Evolutionary conservation across 208 protist genomes (phyloP), one percentile per base, ranked within the genome.

Genomic region (Crithidia mellificae): DNA sequence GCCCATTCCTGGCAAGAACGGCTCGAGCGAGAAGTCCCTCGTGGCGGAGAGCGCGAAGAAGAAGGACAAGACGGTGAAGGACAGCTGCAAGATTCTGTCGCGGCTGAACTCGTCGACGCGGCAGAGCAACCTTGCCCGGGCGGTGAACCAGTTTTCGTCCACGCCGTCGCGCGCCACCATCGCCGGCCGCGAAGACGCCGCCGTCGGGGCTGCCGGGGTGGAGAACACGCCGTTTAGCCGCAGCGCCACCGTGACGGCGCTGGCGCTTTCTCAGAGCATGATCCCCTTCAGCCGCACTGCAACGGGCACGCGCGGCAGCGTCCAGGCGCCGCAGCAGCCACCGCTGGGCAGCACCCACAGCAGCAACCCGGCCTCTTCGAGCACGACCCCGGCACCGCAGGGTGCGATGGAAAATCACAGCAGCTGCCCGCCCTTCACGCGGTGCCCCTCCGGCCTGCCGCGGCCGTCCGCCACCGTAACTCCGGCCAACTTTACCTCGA

Each of bases 1-100:
- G 69, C 65, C 82, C 24, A 71, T 85, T 15, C 79, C 85, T 19
- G 70, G 71, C 39, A 82, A 74, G 59, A 72, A 66, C 22, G 79
- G 72, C 22, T 36, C 68, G 15, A 72, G 70, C 25, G 78, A 84
- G 54, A 73, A 47, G 47, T 68, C 62, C 12, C 46, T 66, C 58
- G 38, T 78, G 22, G 34, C 70, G 19, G 55, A 74, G 36, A 64
- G 30, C 53, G 12, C 67, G 47, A 63, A 64, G 41, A 57, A 71
- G 43, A 65, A 68, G 41, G 81, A 84, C 54, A 82, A 46, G 46
- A 71, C 78, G 17, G 69, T 86, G 38, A 34, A 50, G 29, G 80
- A 83, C 25, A 86, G 82, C 69, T 72, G 81, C 49, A 70, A 72
- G 27, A 85, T 85, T 52, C 72, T 91, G 6, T 70, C 74, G 50